Evolutionary conservation across 352 stramenopile species (phyloP), one percentile per base, ranked within the genome.

Genomic region (Pythium dissotocum): DNA sequence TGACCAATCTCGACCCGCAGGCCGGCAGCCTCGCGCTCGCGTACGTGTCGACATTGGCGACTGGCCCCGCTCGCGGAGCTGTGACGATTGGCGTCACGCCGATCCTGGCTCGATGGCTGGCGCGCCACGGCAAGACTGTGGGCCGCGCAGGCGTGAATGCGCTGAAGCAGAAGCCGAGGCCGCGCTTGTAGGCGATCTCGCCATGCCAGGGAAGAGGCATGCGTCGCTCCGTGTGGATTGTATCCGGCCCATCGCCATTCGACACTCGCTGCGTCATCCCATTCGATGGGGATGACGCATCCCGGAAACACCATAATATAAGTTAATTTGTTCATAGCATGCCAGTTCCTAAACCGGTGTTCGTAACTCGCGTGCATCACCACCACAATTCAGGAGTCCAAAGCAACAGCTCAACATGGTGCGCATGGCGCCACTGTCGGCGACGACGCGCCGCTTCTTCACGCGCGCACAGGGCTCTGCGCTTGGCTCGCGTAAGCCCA

Each of bases 41-140:
- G 51, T 99, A 99, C 77, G 97, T 99, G 65, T 89, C 95, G 21
- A 93, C 97, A 8, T 87, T 94, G 61, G 92, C 93, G 42, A 93
- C 82, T 44, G 83, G 87, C 6, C 85, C 87, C 8, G 80, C 82
- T 7, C 74, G 87, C 58, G 87, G 85, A 21, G 83, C 82, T 13
- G 66, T 93, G 58, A 95, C 87, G 30, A 90, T 95, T 72, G 82
- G 80, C 18, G 80, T 76, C 32, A 87, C 79, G 57, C 87, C 87
- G 12, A 79, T 91, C 65, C 78, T 95, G 58, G 87, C 87, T 30
- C 80, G 87, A 40, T 58, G 91, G 58, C 72, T 93, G 42, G 72
- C 81, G 16, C 82, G 82, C 16, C 58, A 71, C 16, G 58, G 65
- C 21, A 71, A 71, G 57, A 38, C 49, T 38, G 72, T 72, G 58